Evolutionary conservation across 768 basidiomycete genomes (phyloP).

Genomic region (Termitomyces sp.): DNA sequence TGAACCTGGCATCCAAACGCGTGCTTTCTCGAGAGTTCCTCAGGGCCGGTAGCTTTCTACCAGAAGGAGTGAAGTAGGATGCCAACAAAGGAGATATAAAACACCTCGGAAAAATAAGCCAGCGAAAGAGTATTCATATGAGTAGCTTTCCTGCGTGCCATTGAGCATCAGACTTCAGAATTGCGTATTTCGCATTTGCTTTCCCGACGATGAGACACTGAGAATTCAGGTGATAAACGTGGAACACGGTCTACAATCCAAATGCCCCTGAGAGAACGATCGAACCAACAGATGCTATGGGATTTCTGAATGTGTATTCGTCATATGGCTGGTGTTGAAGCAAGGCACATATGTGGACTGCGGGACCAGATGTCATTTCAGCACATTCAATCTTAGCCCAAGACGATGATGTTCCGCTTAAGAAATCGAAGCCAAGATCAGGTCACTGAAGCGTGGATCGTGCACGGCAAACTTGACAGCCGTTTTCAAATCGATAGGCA

Average conservation of each 20-base stretch:
- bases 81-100: not conserved
- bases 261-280: not conserved
- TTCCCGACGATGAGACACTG: not conserved
- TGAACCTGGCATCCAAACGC: not conserved
- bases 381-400: not conserved
- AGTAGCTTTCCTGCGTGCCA: not conserved
- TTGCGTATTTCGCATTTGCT: not conserved
- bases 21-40: not conserved
- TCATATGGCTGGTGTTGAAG: not conserved
- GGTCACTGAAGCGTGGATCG: not conserved
- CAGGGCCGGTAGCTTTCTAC: not conserved
- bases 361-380: not conserved
- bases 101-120: not conserved
- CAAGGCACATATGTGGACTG: not conserved
- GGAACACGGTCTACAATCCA: no score
- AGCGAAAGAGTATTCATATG: not conserved
- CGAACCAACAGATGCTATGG: not conserved
- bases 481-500: no score
- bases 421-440: not conserved
- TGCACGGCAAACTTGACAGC: not conserved
- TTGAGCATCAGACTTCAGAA: no score
- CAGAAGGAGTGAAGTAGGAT: not conserved
- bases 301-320: not conserved
- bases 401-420: not conserved
- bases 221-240: not conserved